Percentiles rank a stretch among this genome's conserved stretches.
Evolutionary conservation across 176 grass and related monocot species (phyloP).

Genomic region (Avena insularis): DNA sequence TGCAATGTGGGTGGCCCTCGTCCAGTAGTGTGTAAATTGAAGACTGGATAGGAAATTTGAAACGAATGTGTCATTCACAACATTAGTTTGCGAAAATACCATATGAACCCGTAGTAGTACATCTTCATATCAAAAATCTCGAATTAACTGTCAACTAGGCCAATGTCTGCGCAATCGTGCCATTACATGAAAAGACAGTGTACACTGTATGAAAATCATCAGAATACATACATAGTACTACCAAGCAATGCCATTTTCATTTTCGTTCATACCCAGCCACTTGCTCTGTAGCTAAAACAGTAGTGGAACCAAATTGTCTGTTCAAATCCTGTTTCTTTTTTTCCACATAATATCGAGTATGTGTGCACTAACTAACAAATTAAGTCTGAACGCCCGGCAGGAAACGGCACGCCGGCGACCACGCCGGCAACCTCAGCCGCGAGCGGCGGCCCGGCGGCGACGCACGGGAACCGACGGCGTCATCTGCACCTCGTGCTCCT

Average conservation of each 20-base stretch:
- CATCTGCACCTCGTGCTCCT: neutral
- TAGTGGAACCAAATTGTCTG: neutral
- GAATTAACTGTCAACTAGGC: neutral
- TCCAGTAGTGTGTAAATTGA: neutral
- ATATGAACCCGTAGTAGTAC: neutral
- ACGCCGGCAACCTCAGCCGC: slow-evolving; percentile 4
- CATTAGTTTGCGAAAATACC: neutral
- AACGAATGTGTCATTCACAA: neutral
- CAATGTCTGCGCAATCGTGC: neutral
- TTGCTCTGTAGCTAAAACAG: neutral
- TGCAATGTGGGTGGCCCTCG: slow-evolving; percentile 22
- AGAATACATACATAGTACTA: neutral
- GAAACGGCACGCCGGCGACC: slow-evolving; percentile 41
- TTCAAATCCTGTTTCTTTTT: neutral
- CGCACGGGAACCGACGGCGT: neutral
- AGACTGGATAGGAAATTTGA: neutral
- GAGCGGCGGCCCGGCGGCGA: slow-evolving; percentile 33
- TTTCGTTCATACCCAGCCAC: neutral
- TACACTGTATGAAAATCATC: neutral
- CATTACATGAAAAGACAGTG: neutral
- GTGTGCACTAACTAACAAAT: neutral
- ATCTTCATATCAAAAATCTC: neutral
- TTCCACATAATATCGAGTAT: neutral
- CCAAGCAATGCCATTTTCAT: neutral
- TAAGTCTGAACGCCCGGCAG: slow-evolving; percentile 25